Percentiles rank a stretch among this genome's conserved stretches.
These are phyloP conservation scores for Mycena vitilis DNA, from an alignment of 768 basidiomycete genomes.

Conservation along the genomic window DNA sequence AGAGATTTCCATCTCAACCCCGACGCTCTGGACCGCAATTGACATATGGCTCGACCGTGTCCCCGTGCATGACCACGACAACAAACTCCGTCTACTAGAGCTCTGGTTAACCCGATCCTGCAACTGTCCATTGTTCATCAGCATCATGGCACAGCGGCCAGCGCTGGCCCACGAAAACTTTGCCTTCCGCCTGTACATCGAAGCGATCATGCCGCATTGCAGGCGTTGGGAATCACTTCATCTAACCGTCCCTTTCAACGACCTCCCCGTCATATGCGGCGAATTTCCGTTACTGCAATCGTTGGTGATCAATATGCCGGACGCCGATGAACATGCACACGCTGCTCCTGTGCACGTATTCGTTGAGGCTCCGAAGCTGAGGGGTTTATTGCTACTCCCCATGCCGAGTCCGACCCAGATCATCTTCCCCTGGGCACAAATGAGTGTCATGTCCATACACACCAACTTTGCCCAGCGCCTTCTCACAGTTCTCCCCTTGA, in stretches of 20 bases:
- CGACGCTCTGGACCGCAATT: not conserved
- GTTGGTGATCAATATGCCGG: not conserved
- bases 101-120: not conserved
- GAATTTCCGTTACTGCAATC: not conserved
- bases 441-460: not conserved
- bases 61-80: too few species aligned
- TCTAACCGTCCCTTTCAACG: not conserved
- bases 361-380: not conserved
- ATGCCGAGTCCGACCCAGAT: not conserved
- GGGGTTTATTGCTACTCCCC: not conserved
- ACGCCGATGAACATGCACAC: too few species aligned
- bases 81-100: not conserved
- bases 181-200: not conserved
- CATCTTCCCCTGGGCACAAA: not conserved
- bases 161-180: not conserved
- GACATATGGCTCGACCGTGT: too few species aligned
- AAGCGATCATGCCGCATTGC: not conserved
- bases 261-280: not conserved
- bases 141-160: not conserved
- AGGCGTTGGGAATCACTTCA: not conserved
- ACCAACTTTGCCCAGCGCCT: not conserved
- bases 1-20: slow-evolving; percentile 6
- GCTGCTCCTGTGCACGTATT: not conserved
- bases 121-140: not conserved
- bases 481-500: not conserved